Evolutionary conservation across 208 protist genomes (phyloP).

Genomic region (Leishmania braziliensis): DNA sequence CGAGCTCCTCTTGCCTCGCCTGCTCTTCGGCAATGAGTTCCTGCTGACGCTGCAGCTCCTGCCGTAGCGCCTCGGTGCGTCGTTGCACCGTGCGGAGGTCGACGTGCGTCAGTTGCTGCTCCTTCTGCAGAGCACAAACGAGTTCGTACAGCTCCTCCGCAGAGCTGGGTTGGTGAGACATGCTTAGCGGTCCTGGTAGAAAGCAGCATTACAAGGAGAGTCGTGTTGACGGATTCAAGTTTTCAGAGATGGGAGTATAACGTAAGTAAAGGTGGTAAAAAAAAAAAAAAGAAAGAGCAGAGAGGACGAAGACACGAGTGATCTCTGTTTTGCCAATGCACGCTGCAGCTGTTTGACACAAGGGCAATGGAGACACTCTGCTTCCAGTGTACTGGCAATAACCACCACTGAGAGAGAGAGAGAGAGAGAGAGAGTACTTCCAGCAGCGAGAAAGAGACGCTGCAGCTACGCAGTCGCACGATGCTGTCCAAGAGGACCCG

Average conservation of each 20-base stretch:
- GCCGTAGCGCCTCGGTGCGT: conserved; percentile 12
- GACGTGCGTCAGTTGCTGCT: conserved; percentile 20
- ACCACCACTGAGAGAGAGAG: background rate
- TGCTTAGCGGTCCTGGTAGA: background rate
- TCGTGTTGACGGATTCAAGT: background rate
- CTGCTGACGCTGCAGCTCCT: conserved; percentile 8
- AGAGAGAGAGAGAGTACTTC: background rate
- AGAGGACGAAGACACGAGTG: background rate
- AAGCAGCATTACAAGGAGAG: background rate
- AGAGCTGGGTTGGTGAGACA: conserved; percentile 1
- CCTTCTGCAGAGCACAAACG: conserved; percentile 26
- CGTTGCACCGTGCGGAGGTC: conserved; percentile 23
- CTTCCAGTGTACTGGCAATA: background rate
- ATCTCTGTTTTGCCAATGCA: background rate
- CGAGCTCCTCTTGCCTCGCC: conserved; percentile 1
- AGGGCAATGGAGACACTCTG: background rate
- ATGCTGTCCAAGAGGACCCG: background rate
- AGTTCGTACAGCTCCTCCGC: conserved; percentile 40
- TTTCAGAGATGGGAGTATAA: background rate
- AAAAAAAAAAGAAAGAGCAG: too few species aligned
- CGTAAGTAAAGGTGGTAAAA: too few species aligned
- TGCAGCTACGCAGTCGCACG: background rate
- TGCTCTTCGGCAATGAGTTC: conserved; percentile 11
- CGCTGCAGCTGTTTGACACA: background rate
- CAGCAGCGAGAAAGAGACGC: background rate